These are phyloP conservation scores for Cryptosporidium viatorum DNA, from an alignment of 169 alveolate species.

Conservation along the genomic window DNA sequence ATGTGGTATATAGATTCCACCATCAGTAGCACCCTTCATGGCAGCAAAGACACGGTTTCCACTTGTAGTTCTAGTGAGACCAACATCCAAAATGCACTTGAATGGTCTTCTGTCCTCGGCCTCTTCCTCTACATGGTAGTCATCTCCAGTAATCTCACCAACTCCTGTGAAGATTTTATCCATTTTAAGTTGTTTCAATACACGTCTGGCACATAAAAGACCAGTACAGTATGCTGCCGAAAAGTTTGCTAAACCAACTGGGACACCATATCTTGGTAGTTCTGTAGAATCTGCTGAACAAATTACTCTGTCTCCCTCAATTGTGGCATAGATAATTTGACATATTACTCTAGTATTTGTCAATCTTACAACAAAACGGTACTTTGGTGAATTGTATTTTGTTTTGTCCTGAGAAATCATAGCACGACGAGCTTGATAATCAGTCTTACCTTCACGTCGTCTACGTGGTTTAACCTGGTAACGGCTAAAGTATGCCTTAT, in stretches of 20 bases:
- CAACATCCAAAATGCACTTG: slow-evolving; percentile 99
- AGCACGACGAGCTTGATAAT: slow-evolving; percentile 98
- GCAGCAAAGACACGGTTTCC: slow-evolving; percentile 99
- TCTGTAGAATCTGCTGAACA: slow-evolving; percentile 98
- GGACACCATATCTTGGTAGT: slow-evolving; percentile 96
- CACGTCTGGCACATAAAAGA: slow-evolving; percentile 97
- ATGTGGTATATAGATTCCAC: slow-evolving; percentile 99
- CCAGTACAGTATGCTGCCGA: slow-evolving; percentile 99
- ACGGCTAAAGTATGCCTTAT: slow-evolving; percentile 98
- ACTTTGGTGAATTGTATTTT: slow-evolving; percentile 99
- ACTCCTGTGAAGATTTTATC: slow-evolving; percentile 93
- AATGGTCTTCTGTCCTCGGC: slow-evolving; percentile 97
- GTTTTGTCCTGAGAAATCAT: slow-evolving; percentile 97
- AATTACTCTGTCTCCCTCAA: slow-evolving; percentile 97
- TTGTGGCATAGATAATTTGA: slow-evolving; percentile 96
- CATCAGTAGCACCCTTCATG: slow-evolving; percentile 99
- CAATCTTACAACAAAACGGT: slow-evolving; percentile 98
- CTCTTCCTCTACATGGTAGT: slow-evolving; percentile 94
- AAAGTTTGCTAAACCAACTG: slow-evolving; percentile 98
- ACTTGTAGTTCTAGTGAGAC: slow-evolving; percentile 97
- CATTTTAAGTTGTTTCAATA: slow-evolving; percentile 91
- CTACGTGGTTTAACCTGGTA: slow-evolving; percentile 99
- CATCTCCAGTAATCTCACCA: slow-evolving; percentile 95
- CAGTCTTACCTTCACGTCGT: slow-evolving; percentile 99
- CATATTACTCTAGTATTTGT: slow-evolving; percentile 94